These are phyloP conservation scores for Rhododendron vialii DNA, from an alignment of 148 eudicot species.

Conservation along the genomic window DNA sequence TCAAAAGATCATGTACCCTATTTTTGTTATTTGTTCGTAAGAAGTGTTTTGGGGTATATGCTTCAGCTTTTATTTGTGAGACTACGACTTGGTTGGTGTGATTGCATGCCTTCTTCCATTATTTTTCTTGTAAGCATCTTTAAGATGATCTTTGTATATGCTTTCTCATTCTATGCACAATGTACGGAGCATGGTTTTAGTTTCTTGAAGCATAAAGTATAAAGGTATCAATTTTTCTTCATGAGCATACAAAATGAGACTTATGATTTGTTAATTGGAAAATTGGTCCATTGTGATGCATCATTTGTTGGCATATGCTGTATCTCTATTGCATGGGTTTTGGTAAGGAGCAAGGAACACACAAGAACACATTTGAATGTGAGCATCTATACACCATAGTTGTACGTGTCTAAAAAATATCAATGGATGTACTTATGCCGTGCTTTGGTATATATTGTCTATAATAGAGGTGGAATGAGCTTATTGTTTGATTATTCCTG, in stretches of 20 bases:
- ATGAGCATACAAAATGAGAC: not conserved
- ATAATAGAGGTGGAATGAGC: not conserved
- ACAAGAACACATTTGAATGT: not conserved
- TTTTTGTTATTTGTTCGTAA: not conserved
- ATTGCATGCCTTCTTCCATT: not conserved
- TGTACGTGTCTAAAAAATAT: not conserved
- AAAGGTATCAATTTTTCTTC: not conserved
- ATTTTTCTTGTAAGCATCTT: not conserved
- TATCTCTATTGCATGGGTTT: not conserved
- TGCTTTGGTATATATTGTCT: not conserved
- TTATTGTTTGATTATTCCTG: not conserved
- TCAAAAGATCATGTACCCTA: not conserved
- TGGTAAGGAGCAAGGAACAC: not conserved
- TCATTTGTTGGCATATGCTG: not conserved
- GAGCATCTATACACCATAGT: not conserved
- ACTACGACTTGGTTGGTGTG: not conserved
- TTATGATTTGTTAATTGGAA: not conserved
- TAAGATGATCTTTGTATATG: not conserved
- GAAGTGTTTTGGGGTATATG: not conserved
- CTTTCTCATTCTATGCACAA: not conserved
- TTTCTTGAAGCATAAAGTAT: not conserved
- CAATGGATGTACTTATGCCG: not conserved
- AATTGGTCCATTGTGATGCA: too few species aligned
- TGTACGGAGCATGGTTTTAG: not conserved
- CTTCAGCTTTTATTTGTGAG: not conserved